Evolutionary conservation across 1,139 yeast genomes (phyloP).

Genomic region (Kodamaea suecica): DNA sequence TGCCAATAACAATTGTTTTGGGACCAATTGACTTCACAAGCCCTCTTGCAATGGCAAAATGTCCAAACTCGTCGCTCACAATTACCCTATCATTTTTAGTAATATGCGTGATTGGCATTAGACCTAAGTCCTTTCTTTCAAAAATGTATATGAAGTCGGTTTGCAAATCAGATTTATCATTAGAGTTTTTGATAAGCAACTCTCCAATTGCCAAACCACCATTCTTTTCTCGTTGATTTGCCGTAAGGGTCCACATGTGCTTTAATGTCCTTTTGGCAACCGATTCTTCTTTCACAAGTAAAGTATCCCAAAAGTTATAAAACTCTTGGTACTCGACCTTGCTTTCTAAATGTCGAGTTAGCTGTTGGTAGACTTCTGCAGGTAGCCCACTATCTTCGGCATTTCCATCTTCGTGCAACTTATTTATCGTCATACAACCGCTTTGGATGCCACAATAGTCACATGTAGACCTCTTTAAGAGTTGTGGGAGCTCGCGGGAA

Average conservation of each 20-base stretch:
- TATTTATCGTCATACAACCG: constrained; percentile 70
- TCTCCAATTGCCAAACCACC: constrained; percentile 60
- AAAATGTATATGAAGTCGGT: constrained; percentile 35
- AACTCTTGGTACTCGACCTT: constrained; percentile 46
- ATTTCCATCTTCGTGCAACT: constrained; percentile 55
- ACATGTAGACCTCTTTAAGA: constrained; percentile 57
- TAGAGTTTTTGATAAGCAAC: constrained; percentile 35
- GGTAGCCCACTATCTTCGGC: constrained; percentile 48
- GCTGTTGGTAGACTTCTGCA: constrained; percentile 39
- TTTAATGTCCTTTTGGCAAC: constrained; percentile 50
- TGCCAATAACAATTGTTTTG: constrained; percentile 37
- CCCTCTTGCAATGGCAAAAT: constrained; percentile 71
- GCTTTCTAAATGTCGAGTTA: constrained; percentile 50
- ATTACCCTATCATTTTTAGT: constrained; percentile 55
- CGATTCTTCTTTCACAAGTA: constrained; percentile 75
- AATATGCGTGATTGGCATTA: constrained; percentile 43
- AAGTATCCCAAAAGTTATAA: constrained; percentile 67
- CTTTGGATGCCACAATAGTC: constrained; percentile 60
- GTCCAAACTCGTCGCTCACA: constrained; percentile 79
- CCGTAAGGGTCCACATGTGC: constrained; percentile 67
- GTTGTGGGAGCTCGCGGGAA: constrained; percentile 54
- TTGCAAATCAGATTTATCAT: constrained; percentile 21
- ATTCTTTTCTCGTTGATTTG: constrained; percentile 55
- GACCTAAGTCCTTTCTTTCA: constrained; percentile 7
- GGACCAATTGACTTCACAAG: constrained; percentile 44